Base-by-base conservation (phyloP, 1,284 basidiomycete species). In the Gomphus bonarii region DNA sequence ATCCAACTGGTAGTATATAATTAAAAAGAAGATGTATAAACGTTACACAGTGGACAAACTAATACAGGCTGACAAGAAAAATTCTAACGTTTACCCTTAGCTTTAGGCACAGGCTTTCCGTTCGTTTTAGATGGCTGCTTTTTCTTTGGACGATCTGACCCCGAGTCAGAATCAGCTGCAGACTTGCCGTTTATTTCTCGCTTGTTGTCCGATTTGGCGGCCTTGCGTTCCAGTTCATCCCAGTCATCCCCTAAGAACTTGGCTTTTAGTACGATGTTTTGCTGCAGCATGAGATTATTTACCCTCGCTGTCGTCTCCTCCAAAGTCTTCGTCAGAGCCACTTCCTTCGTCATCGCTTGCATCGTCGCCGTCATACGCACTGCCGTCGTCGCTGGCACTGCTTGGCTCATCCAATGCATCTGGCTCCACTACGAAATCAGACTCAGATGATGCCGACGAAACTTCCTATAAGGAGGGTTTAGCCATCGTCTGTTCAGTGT, bases 221-320 rank as follows among this genome's bases (percentile, higher is more conserved):
- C 90, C 68, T 95, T 95, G 50, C 83, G 78, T 72, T 98, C 95
- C 28, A 97, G 75, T 67, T 93, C 93, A 66, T 95, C 94, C 94
- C 93, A 97, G 64, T 95, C 93, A 61, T 95, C 91, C 30, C 91
- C 88, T 75, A 64, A 31, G 25, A 25, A 46, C 47, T 36, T 25
- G 64, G 43, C 58, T 62, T 42, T 63, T 65, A 61, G 28, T 31
- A 31, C n/a, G 3, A 50, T 18, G n/a, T 48, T 38, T 38, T 14
- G 10, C 43, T 59, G 55, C 56, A 40, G 25, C 25, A 43, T 48
- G 33, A 38, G 35, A 50, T 51, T 65, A 16, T 1, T 3, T 52
- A 76, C 76, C 78, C 63, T 91, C 89, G 60, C 86, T 89, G 11
- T 82, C 84, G 36, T 79, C 83, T n/a, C 52, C 52, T 4, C 52